Evolutionary conservation across 2,329 filamentous ascomycete species (phyloP).

Genomic region (Penicillium sp.): DNA sequence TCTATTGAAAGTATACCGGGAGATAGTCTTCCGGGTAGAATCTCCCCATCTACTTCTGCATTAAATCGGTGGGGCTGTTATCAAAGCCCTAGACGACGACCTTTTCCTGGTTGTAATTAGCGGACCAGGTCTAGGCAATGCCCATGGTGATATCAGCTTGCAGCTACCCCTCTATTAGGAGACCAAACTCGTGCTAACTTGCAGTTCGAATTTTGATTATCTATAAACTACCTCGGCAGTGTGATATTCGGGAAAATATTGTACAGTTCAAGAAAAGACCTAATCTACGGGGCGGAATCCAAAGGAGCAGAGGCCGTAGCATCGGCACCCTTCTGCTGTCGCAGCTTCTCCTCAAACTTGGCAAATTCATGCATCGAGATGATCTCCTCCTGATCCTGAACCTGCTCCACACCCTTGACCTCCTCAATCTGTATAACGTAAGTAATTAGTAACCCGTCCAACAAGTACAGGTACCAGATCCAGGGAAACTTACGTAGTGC

Average conservation of each 20-base stretch:
- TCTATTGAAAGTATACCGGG: background rate
- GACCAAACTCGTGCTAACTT: background rate
- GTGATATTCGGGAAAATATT: conserved; percentile 2
- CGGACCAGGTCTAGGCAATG: background rate
- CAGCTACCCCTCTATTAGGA: background rate
- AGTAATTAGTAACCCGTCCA: conserved; percentile 14
- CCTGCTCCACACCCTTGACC: conserved; percentile 87
- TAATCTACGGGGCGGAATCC: conserved; percentile 46
- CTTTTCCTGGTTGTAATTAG: background rate
- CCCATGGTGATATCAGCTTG: background rate
- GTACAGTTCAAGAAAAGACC: conserved; percentile 2
- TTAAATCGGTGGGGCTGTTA: background rate
- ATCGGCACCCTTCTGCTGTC: conserved; percentile 55
- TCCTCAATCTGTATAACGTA: conserved; percentile 73
- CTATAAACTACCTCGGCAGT: background rate
- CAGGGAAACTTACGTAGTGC: conserved; percentile 70
- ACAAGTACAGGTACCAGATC: background rate
- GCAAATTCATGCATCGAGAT: conserved; percentile 83
- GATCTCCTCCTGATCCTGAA: conserved; percentile 89
- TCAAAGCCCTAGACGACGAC: background rate
- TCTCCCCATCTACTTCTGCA: background rate
- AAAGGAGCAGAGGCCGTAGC: conserved; percentile 54
- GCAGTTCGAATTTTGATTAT: background rate
- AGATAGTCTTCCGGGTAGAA: background rate
- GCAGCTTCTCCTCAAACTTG: conserved; percentile 86